Evolutionary conservation across 352 stramenopile species (phyloP).

Genomic region (Globisporangium acanthophoron): DNA sequence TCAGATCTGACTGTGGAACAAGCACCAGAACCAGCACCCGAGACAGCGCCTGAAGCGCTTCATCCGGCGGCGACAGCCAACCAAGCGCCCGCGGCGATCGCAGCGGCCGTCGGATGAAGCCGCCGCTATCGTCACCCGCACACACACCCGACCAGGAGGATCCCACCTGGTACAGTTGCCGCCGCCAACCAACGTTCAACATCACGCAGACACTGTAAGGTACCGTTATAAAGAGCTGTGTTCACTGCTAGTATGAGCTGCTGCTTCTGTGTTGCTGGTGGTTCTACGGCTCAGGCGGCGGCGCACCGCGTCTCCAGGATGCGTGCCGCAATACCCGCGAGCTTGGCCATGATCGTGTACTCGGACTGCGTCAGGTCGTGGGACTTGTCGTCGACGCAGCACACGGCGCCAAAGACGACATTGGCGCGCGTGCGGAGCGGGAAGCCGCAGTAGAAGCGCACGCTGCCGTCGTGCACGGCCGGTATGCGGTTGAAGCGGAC

Average conservation of each 20-base stretch:
- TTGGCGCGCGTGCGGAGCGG: constrained; percentile 36
- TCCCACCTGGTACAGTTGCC: not conserved
- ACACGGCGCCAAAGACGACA: constrained; percentile 40
- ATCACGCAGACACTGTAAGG: not conserved
- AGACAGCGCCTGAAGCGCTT: too few species aligned
- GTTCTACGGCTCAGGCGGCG: not conserved
- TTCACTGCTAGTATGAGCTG: not conserved
- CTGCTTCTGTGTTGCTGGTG: too few species aligned
- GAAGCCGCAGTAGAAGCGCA: constrained; percentile 78
- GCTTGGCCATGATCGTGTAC: constrained; percentile 30
- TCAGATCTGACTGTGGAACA: too few species aligned
- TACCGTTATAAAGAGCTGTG: not conserved
- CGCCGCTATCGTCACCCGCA: not conserved
- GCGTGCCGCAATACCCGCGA: constrained; percentile 32
- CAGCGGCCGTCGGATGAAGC: not conserved
- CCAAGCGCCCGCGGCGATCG: not conserved
- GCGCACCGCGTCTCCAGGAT: constrained; percentile 20
- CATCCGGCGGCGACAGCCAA: not conserved
- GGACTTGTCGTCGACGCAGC: constrained; percentile 34
- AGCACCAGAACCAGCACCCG: too few species aligned
- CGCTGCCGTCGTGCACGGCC: constrained; percentile 21
- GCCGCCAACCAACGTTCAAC: not conserved
- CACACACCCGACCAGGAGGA: not conserved
- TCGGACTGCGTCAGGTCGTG: constrained; percentile 33
- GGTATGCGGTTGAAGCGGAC: constrained; percentile 40